These are phyloP conservation scores for Diaporthe eres DNA, from an alignment of 2,329 filamentous ascomycete genomes.

Conservation along the genomic window DNA sequence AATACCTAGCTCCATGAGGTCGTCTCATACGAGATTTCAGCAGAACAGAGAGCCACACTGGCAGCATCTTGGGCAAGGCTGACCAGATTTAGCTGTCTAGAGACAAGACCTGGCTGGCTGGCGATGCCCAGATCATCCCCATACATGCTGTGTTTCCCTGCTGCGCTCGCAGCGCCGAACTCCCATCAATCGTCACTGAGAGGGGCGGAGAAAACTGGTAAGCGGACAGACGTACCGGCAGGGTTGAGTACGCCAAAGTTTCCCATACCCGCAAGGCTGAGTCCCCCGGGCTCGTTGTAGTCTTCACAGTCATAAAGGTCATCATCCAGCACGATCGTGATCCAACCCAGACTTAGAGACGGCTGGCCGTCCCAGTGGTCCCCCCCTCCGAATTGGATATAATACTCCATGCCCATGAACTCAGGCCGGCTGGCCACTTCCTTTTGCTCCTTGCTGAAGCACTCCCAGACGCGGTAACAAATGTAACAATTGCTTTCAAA, in stretches of 20 bases:
- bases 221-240: neutral
- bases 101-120: neutral
- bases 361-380: neutral
- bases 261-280: neutral
- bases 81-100: neutral
- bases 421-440: neutral
- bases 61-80: neutral
- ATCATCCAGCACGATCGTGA: neutral
- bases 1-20: neutral
- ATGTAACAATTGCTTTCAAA: constrained; percentile 5
- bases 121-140: no score
- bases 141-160: no score
- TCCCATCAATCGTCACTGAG: no score
- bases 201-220: neutral
- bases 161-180: no score
- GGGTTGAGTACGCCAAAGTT: constrained; percentile 9
- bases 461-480: constrained; percentile 23
- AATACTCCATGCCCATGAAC: constrained; percentile 10
- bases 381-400: accelerated
- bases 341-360: neutral
- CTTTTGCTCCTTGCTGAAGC: constrained; percentile 30
- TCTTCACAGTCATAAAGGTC: constrained; percentile 35
- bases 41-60: neutral
- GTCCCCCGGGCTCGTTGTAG: neutral
- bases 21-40: neutral